Percentiles rank a stretch among this genome's conserved stretches.
Conservation (phyloP, 441 rosid genomes). For the Brassica balearica region DNA sequence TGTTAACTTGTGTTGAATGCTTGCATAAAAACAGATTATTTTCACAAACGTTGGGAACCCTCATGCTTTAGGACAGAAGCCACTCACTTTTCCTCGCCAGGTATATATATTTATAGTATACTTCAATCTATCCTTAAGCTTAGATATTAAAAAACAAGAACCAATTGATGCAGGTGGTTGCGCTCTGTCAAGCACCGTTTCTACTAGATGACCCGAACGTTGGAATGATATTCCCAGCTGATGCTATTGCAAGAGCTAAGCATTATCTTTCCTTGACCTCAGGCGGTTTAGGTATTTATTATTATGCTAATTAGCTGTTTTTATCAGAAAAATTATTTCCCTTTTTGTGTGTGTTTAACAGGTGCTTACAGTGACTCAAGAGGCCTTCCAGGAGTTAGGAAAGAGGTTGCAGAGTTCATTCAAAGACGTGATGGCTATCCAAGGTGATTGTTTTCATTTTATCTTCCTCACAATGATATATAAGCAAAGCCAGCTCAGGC, state of each 20-base stretch:
- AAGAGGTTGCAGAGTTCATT: conserved; percentile 97
- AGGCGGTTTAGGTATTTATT: conserved; percentile 90
- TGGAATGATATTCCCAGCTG: conserved; percentile 87
- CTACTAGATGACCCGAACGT: conserved; percentile 95
- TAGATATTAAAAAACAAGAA: not conserved
- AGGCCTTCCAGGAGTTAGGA: conserved; percentile 88
- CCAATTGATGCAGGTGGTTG: conserved; percentile 68
- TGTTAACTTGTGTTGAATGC: not conserved
- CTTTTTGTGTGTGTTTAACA: conserved; percentile 29
- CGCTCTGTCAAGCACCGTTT: conserved; percentile 98
- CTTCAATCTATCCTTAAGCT: conserved; percentile 13
- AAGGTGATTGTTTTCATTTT: conserved; percentile 47
- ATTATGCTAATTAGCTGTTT: not conserved
- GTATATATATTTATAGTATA: conserved; percentile 43
- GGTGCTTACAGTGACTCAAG: conserved; percentile 99
- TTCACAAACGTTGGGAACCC: conserved; percentile 99
- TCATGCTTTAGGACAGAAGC: conserved; percentile 98
- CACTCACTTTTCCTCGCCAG: conserved; percentile 92
- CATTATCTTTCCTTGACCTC: conserved; percentile 84
- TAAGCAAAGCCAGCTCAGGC: not conserved
- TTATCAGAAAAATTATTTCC: conserved; percentile 8
- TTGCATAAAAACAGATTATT: conserved; percentile 59
- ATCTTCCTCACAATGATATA: not conserved
- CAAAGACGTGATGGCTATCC: conserved; percentile 94
- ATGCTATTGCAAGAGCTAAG: conserved; percentile 94